Conservation (phyloP, 345 rosid species). For the Psidium guajava region DNA sequence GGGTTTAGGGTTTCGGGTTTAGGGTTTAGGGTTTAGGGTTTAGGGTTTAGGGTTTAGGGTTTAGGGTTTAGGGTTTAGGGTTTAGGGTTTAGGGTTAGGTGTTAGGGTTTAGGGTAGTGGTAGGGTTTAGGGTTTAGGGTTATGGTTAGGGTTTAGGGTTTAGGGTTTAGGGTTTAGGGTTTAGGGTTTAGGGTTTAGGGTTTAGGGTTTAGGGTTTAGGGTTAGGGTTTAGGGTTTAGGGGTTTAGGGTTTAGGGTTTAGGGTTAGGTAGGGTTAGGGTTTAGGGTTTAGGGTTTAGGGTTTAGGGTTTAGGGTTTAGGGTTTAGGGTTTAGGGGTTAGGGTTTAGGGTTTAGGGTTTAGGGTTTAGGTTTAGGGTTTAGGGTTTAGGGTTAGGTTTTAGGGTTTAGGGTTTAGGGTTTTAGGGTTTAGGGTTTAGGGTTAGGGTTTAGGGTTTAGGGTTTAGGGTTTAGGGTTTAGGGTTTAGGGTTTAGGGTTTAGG, state of each 20-base stretch:
- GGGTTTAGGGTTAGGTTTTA: slow-evolving; percentile 1
- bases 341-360: neutral
- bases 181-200: slow-evolving; percentile 8
- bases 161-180: slow-evolving; percentile 12
- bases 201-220: neutral
- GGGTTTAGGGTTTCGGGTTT: neutral
- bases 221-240: neutral
- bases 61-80: neutral
- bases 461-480: slow-evolving; percentile 7
- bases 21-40: neutral
- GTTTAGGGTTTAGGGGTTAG: neutral
- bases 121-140: neutral
- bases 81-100: neutral
- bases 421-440: neutral
- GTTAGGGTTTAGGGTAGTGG: neutral
- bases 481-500: slow-evolving; percentile 4
- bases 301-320: slow-evolving; percentile 2
- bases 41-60: neutral
- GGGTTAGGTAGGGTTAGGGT: slow-evolving; percentile 4
- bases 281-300: slow-evolving; percentile 7
- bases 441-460: slow-evolving; percentile 2
- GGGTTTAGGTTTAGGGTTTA: neutral
- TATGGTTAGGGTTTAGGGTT: neutral
- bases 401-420: neutral
- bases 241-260: slow-evolving; percentile 5